Percentiles rank a stretch among this genome's conserved stretches.
phyloP scores from a whole-genome alignment of 169 alveolate species.

The Plasmodium cynomolgi region DNA sequence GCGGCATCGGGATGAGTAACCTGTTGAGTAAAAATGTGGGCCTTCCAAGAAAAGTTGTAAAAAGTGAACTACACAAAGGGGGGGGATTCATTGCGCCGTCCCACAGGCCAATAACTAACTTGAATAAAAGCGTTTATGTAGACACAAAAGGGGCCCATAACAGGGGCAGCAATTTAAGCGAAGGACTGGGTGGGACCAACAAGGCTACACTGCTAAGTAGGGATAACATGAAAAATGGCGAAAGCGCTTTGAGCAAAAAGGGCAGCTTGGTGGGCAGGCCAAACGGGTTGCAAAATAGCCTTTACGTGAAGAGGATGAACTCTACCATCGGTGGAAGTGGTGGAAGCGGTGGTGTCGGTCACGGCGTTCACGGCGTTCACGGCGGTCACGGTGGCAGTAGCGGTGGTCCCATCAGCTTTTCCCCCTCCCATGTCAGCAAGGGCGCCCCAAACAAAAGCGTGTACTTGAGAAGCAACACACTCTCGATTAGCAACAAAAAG shows the following conservation, averaged over 20 bases:
- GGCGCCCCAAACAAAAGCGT: slow-evolving; percentile 4
- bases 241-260: not conserved
- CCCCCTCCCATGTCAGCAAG: not conserved
- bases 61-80: slow-evolving; percentile 19
- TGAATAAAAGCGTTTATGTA: slow-evolving; percentile 46
- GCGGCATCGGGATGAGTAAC: not conserved
- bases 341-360: not conserved
- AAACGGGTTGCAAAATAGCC: slow-evolving; percentile 34
- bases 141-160: slow-evolving; percentile 12
- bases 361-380: too few species aligned
- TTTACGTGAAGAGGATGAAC: slow-evolving; percentile 18
- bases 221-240: slow-evolving; percentile 6
- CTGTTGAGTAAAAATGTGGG: not conserved
- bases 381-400: not conserved
- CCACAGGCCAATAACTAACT: not conserved
- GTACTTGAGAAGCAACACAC: slow-evolving; percentile 32
- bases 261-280: not conserved
- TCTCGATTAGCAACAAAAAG: not conserved
- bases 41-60: not conserved
- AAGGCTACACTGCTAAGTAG: slow-evolving; percentile 7
- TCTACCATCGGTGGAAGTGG: not conserved
- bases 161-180: slow-evolving; percentile 5
- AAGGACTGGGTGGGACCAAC: not conserved
- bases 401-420: not conserved
- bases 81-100: not conserved